Conservation (phyloP, 164 flowering plant genomes). For the Paratinospora sagittata region DNA sequence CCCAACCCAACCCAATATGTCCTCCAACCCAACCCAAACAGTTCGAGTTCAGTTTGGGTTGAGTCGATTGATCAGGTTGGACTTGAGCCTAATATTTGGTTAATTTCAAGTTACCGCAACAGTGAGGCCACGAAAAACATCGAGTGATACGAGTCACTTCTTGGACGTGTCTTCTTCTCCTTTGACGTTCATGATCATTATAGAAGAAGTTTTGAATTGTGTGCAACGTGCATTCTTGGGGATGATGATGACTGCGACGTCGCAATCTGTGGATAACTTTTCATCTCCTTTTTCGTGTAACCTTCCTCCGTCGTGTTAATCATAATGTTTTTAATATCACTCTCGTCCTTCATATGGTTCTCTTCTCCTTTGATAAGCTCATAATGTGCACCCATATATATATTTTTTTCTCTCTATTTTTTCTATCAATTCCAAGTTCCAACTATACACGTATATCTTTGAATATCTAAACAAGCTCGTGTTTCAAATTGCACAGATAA, state of each 20-base stretch:
- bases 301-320: neutral
- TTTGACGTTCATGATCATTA: neutral
- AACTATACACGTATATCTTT: too few relatives aligned
- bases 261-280: neutral
- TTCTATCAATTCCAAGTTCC: too few relatives aligned
- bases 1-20: too few relatives aligned
- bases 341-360: too few relatives aligned
- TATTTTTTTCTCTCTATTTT: too few relatives aligned
- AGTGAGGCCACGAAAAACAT: slow-evolving; percentile 12
- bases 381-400: neutral
- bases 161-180: neutral
- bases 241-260: neutral
- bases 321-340: too few relatives aligned
- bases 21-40: too few relatives aligned
- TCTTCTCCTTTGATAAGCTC: neutral
- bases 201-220: neutral
- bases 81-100: too few relatives aligned
- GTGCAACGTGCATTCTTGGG: neutral
- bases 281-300: neutral
- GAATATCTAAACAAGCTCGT: too few relatives aligned
- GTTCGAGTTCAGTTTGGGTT: too few relatives aligned
- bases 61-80: too few relatives aligned
- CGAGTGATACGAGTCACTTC: slow-evolving; percentile 8
- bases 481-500: neutral
- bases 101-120: slow-evolving; percentile 4